Percentiles rank a stretch among this genome's conserved stretches.
Conservation (phyloP, 2,329 filamentous ascomycete species). For the Trichoderma citrinoviride region DNA sequence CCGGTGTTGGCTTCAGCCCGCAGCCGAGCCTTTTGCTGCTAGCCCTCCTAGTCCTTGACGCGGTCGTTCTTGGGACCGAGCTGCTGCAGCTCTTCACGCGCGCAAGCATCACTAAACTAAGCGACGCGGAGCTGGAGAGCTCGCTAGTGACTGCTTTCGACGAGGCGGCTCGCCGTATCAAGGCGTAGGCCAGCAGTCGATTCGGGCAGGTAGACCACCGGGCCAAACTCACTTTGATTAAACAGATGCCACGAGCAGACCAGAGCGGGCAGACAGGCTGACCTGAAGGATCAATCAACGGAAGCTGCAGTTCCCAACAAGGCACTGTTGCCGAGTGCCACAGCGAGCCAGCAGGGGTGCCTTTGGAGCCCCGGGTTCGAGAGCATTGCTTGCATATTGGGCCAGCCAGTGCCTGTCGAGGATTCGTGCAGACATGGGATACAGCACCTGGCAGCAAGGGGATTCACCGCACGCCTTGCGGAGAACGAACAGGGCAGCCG, state of each 20-base stretch:
- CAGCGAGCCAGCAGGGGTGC: conserved; percentile 9
- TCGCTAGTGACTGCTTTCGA: background rate
- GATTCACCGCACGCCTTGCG: background rate
- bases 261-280: conserved; percentile 5
- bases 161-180: conserved; percentile 8
- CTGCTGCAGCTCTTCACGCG: conserved; percentile 6
- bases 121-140: conserved; percentile 14
- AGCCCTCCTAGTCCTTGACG: background rate
- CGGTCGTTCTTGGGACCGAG: background rate
- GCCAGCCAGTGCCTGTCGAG: background rate
- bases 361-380: background rate
- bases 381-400: conserved; percentile 17
- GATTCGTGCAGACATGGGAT: too few relatives aligned
- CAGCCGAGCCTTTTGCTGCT: background rate
- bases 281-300: conserved; percentile 18
- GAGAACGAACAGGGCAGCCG: background rate
- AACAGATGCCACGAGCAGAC: background rate
- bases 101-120: conserved; percentile 19
- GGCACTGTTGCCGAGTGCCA: conserved; percentile 17
- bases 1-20: background rate
- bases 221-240: background rate
- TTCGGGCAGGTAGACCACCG: conserved; percentile 15
- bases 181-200: background rate
- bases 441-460: background rate
- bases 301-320: conserved; percentile 16